phyloP scores from a whole-genome alignment of 176 grass and related monocot species.

The Alloteropsis semialata region DNA sequence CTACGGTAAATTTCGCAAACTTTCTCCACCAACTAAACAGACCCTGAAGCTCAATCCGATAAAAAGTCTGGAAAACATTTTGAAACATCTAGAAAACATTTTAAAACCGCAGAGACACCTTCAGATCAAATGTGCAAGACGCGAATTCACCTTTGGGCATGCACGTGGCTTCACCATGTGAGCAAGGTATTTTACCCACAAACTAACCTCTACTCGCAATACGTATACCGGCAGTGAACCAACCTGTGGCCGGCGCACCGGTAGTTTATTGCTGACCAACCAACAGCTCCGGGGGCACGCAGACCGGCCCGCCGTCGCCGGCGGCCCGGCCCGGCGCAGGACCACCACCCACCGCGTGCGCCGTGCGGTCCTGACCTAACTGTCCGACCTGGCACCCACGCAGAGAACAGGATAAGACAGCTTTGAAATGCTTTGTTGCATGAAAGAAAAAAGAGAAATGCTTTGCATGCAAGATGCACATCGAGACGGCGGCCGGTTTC shows the following conservation, averaged over 20 bases:
- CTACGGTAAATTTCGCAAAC: too few species aligned
- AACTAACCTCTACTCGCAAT: neutral
- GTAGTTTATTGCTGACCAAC: neutral
- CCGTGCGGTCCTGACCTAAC: neutral
- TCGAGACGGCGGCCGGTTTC: neutral
- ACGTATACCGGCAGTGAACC: neutral
- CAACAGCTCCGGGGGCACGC: neutral
- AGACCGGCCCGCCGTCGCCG: neutral
- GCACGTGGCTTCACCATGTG: neutral
- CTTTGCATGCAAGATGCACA: neutral
- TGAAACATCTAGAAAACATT: neutral
- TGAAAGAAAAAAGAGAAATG: neutral
- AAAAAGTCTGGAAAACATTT: too few species aligned
- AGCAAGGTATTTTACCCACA: neutral
- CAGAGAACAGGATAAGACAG: neutral
- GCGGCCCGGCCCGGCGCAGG: neutral
- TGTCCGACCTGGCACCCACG: slow-evolving; percentile 22
- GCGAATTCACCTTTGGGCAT: neutral
- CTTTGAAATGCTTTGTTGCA: neutral
- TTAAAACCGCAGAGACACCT: neutral
- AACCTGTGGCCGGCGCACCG: neutral
- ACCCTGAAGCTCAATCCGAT: too few species aligned
- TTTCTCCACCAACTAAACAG: too few species aligned
- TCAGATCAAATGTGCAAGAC: neutral
- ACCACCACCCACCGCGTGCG: neutral